These are phyloP conservation scores for Cucumis melo DNA, from an alignment of 306 rosid species.

Conservation along the genomic window DNA sequence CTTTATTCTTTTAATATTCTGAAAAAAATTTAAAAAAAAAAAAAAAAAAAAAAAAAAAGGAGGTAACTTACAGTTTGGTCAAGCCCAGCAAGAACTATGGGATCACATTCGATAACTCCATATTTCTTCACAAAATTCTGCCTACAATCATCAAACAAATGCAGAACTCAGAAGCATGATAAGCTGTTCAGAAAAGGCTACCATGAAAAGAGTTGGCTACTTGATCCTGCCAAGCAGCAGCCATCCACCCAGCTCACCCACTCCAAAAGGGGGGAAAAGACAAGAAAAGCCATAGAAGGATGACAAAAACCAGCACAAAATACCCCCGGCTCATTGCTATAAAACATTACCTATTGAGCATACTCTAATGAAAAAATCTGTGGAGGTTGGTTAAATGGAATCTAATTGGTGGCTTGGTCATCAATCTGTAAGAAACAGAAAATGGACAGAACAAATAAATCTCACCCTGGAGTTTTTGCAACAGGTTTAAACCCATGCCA, in stretches of 20 bases:
- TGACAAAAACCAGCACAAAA: not conserved
- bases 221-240: not conserved
- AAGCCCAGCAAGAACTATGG: conserved; percentile 55
- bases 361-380: not conserved
- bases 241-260: not conserved
- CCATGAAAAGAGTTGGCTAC: not conserved
- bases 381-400: not conserved
- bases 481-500: conserved; percentile 53
- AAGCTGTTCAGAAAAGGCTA: conserved; percentile 3
- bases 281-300: not conserved
- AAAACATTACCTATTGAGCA: not conserved
- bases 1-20: not conserved
- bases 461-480: conserved; percentile 44
- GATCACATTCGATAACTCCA: conserved; percentile 69
- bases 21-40: too few relatives aligned
- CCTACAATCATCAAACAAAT: conserved; percentile 33
- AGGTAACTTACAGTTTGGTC: conserved; percentile 53
- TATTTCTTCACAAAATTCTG: conserved; percentile 58
- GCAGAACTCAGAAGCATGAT: conserved; percentile 5
- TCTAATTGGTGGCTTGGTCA: not conserved
- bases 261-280: not conserved
- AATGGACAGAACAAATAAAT: not conserved
- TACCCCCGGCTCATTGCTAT: not conserved
- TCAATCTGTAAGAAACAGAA: not conserved
- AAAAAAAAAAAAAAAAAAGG: too few relatives aligned